A percentile compares a stretch with the other conserved stretches of the same genome.
These are phyloP conservation scores for Arabidopsis hybrid DNA, from an alignment of 441 rosid species.

Conservation along the genomic window DNA sequence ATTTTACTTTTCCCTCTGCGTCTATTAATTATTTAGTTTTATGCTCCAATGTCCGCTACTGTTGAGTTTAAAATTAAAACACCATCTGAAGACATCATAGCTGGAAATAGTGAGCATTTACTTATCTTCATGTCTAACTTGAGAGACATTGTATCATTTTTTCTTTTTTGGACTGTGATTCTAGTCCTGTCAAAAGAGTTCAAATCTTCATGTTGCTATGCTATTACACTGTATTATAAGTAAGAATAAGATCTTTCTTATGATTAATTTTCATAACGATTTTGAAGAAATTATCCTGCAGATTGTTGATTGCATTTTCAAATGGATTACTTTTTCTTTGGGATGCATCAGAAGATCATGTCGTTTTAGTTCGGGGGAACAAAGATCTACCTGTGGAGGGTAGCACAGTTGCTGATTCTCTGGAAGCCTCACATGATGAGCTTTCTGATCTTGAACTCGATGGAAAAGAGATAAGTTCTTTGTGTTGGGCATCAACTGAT, in stretches of 20 bases:
- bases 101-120: too few relatives aligned
- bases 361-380: constrained; percentile 55
- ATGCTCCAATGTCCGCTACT: constrained; percentile 26
- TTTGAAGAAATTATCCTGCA: constrained; percentile 45
- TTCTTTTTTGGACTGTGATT: constrained; percentile 3
- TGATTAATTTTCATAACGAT: constrained; percentile 12
- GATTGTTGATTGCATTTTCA: constrained; percentile 69
- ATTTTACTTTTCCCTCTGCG: constrained; percentile 1
- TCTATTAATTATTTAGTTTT: constrained; percentile 1
- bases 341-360: constrained; percentile 69
- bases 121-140: too few relatives aligned
- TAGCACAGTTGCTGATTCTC: constrained; percentile 45
- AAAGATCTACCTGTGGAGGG: constrained; percentile 60
- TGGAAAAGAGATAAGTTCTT: constrained; percentile 70
- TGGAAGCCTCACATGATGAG: constrained; percentile 46
- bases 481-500: constrained; percentile 75
- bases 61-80: neutral
- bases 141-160: neutral
- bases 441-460: constrained; percentile 53
- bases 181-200: neutral
- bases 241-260: constrained; percentile 18
- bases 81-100: constrained; percentile 6
- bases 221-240: constrained; percentile 16
- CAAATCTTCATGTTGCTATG: constrained; percentile 13
- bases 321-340: constrained; percentile 69